Base-by-base conservation (phyloP, 73 alveolate species). In the Diophrys sp. region DNA sequence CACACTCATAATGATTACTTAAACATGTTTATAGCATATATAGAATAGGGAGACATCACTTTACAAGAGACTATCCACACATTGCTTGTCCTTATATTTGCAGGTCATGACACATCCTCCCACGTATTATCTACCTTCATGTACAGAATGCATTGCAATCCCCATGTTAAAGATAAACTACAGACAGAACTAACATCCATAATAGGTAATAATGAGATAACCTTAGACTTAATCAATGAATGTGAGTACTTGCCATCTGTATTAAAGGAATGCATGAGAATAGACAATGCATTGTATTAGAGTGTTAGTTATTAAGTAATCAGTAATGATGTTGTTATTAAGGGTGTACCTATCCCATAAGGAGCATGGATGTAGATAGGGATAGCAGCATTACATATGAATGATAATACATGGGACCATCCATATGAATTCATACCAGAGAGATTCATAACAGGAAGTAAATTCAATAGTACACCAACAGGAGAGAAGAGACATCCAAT, bases 81-180 rank as follows among this genome's bases (percentile, higher is more conserved):
- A 44, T 44, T 73, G 71, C 18, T 73, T 1, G 5, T 33, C 72
- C n/a, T 53, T 8, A 23, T 53, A 25, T 33, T 73, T 44, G 81
- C 72, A 31, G 81, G 81, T 2, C 81, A 73, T 73, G 81, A 73
- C 54, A 73, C 81, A 23, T 33, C 71, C 2, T 33, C 81, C 29
- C 28, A 33, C 29, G 29, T 23, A 1, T 18, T 73, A 5, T 25
- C 73, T 14, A 25, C 81, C 5, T 1, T 54, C 8, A 33, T 73
- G 31, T 73, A n/a, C 72, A 23, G 28, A 31, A n/a, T 73, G 55
- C 28, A 73, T 2, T 31, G 53, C 26, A 44, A 53, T 53, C 44
- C 71, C 1, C 27, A 53, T 23, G 62, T 44, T 31, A 8, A n/a
- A 53, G 29, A 29, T 31, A n/a, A 73, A 34, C 34, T 71, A 54